Conservation (phyloP, 2,329 filamentous ascomycete genomes). For the Colletotrichum musae region DNA sequence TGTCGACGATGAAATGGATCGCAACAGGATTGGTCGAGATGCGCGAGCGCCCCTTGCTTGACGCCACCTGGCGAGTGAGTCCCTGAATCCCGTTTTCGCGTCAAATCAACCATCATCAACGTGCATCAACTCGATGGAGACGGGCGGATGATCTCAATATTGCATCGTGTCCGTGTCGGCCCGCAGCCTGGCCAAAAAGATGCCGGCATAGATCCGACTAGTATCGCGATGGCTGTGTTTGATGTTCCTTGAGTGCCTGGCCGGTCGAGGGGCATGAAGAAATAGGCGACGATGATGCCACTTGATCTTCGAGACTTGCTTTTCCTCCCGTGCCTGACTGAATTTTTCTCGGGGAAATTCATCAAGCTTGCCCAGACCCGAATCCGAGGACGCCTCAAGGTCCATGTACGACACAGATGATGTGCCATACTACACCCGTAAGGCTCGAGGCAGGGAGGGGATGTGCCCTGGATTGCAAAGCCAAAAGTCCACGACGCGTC, state of each 20-base stretch:
- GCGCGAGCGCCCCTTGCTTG: conserved; percentile 24
- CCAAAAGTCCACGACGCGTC: conserved; percentile 23
- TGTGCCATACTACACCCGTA: neutral
- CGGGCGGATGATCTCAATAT: neutral
- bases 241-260: neutral
- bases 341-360: neutral
- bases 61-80: conserved; percentile 8
- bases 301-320: neutral
- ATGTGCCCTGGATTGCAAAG: conserved; percentile 2
- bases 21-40: conserved; percentile 10
- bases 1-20: neutral
- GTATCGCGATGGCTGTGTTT: neutral
- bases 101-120: neutral
- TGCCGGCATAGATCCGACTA: neutral
- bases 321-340: neutral
- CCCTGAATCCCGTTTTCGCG: neutral
- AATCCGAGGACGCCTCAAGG: no score
- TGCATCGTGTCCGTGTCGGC: neutral
- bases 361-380: neutral
- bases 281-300: neutral
- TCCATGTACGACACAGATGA: no score
- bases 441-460: neutral
- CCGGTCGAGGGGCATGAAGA: neutral
- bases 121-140: conserved; percentile 26
- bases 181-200: neutral